Evolutionary conservation across 2,329 filamentous ascomycete species (phyloP), one percentile per base, ranked within the genome.

Genomic region (Phyllosticta citribraziliensis): DNA sequence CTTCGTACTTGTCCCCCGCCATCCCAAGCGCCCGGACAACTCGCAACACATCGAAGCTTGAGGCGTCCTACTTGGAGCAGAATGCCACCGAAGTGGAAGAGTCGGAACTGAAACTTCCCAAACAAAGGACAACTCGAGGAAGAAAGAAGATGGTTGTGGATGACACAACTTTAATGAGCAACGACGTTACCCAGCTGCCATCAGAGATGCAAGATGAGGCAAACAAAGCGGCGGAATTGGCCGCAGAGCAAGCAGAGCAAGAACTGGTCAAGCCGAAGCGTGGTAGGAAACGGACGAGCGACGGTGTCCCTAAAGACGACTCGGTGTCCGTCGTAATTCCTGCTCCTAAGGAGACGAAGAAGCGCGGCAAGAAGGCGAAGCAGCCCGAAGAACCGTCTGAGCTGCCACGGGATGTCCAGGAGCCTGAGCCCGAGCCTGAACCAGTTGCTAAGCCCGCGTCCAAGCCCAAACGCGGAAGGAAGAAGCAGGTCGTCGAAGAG

Each of bases 271-370:
- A 64, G 54, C 60, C 68, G 8, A 69, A 69, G 47, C 70, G 69
- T 35, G 66, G 66, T n/a, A 66, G 61, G 4, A 77, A 77, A 65
- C 68, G 75, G 12, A 72, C 67, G 3, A 76, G 74, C 55, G 72
- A 76, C 56, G 74, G 74, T 4, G 52, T 66, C 35, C 57, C 63
- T 11, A 74, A 74, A 69, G 50, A 64, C 25, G 22, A 55, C 25
- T 57, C 63, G 57, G 19, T 69, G 56, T 52, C 68, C 3, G 56
- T 68, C n/a, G 55, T 67, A 6, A 61, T 61, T 20, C 54, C 52
- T 19, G 11, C 54, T 22, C 40, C 58, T 1, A 64, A 64, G 56
- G 54, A 62, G 14, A 6, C 61, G 24, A 63, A 62, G 56, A 63
- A 63, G 61, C 56, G 52, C 14, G 58, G 55, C 12, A 61, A 52